phyloP scores from a whole-genome alignment of 1,139 yeast species.

The Blastobotrys raffinosifermentans region DNA sequence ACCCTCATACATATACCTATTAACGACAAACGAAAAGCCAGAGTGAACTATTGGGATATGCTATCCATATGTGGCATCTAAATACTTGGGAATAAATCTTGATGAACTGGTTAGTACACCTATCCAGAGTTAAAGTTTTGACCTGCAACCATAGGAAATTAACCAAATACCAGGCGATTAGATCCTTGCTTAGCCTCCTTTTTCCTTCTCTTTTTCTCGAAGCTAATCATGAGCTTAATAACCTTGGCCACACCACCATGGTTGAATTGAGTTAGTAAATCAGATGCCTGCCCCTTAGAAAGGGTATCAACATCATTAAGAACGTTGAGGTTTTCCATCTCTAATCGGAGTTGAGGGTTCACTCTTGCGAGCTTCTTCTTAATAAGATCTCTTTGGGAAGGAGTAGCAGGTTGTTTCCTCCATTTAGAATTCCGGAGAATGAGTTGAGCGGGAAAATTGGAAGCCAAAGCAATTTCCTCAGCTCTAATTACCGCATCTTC shows the following conservation, averaged over 20 bases:
- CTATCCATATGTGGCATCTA: too few species aligned
- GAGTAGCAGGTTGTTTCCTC: slow-evolving; percentile 20
- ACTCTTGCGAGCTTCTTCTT: slow-evolving; percentile 1
- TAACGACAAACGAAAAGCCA: too few species aligned
- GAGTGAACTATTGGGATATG: too few species aligned
- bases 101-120: too few species aligned
- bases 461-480: slow-evolving; percentile 2
- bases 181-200: slow-evolving; percentile 7
- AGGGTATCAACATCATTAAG: slow-evolving; percentile 7
- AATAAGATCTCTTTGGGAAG: slow-evolving; percentile 13
- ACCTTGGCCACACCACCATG: slow-evolving; percentile 7
- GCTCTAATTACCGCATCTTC: slow-evolving; percentile 3
- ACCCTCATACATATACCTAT: neutral
- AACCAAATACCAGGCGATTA: too few species aligned
- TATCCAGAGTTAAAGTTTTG: too few species aligned
- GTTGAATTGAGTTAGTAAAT: slow-evolving; percentile 5
- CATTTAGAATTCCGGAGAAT: slow-evolving; percentile 20
- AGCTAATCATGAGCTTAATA: slow-evolving; percentile 7
- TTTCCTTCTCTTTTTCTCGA: neutral
- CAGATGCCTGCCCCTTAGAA: slow-evolving; percentile 13
- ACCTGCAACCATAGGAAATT: too few species aligned
- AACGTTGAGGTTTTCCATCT: slow-evolving; percentile 5
- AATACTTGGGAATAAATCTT: too few species aligned
- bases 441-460: slow-evolving; percentile 2
- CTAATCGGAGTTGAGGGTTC: slow-evolving; percentile 3